Conservation (phyloP, 768 basidiomycete species). For the Suillus fuscotomentosus region DNA sequence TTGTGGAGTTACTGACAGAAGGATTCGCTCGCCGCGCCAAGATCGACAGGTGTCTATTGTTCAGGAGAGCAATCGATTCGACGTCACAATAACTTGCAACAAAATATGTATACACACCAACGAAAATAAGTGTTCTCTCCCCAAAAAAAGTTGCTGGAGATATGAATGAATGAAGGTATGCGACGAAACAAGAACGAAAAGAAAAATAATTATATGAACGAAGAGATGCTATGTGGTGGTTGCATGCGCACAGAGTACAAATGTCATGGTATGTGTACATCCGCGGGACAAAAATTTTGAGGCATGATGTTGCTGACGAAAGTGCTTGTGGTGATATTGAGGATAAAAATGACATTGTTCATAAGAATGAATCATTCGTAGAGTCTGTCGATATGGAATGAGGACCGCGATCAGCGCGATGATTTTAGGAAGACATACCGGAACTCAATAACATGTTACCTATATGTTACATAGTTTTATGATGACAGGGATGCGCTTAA, state of each 20-base stretch:
- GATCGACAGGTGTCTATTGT: background rate
- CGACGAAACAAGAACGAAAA: background rate
- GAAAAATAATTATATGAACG: slow-evolving; percentile 1
- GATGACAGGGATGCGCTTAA: background rate
- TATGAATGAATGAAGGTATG: background rate
- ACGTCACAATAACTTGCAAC: background rate
- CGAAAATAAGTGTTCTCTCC: background rate
- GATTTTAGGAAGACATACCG: background rate
- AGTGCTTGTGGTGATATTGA: background rate
- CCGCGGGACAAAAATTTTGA: slow-evolving; percentile 3
- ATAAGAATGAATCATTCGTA: background rate
- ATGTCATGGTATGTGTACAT: slow-evolving; percentile 7
- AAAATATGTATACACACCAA: background rate
- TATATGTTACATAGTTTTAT: background rate
- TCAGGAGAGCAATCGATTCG: background rate
- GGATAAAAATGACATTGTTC: background rate
- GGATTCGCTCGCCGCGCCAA: background rate
- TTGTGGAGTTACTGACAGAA: background rate
- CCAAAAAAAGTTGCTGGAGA: background rate
- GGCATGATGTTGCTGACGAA: slow-evolving; percentile 1
- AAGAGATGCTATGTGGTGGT: slow-evolving; percentile 7
- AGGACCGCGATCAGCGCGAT: background rate
- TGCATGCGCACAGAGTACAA: slow-evolving; percentile 3
- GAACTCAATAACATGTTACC: background rate
- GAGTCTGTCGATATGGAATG: background rate